Evolutionary conservation across 129 eudicot species (phyloP).

Genomic region (Gnaphalium uliginosum): DNA sequence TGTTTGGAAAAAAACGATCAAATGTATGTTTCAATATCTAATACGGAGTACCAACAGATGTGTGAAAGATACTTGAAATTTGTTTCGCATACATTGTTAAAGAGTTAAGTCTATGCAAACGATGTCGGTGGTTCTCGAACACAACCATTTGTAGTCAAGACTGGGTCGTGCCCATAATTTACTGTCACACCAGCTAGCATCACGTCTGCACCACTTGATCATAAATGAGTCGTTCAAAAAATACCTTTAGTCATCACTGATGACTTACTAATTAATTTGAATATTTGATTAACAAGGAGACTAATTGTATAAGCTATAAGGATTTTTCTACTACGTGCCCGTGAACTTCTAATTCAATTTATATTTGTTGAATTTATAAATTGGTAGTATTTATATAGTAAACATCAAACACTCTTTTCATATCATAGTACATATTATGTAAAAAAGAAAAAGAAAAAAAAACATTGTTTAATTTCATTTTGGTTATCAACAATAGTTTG

Average conservation of each 20-base stretch:
- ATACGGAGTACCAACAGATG: background rate
- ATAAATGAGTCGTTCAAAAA: too few relatives aligned
- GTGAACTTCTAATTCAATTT: too few relatives aligned
- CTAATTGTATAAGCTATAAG: too few relatives aligned
- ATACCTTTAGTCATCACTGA: too few relatives aligned
- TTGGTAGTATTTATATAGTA: too few relatives aligned
- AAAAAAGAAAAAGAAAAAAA: background rate
- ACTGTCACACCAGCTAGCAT: too few relatives aligned
- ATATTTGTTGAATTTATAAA: too few relatives aligned
- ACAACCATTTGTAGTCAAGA: background rate
- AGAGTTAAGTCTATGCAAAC: background rate
- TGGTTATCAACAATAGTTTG: constrained; percentile 9
- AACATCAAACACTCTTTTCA: constrained; percentile 3
- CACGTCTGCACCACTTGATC: too few relatives aligned
- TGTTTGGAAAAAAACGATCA: background rate
- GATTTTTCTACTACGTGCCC: too few relatives aligned
- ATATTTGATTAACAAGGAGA: too few relatives aligned
- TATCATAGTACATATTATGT: background rate
- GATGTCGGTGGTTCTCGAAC: background rate
- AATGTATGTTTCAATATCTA: background rate
- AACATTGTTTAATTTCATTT: background rate
- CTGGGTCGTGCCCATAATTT: too few relatives aligned
- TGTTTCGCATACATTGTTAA: background rate
- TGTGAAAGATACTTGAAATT: background rate
- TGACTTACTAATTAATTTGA: too few relatives aligned